Percentiles rank a stretch among this genome's conserved stretches.
Conservation (phyloP, 1,284 basidiomycete genomes). For the Cystobasidium sp. region DNA sequence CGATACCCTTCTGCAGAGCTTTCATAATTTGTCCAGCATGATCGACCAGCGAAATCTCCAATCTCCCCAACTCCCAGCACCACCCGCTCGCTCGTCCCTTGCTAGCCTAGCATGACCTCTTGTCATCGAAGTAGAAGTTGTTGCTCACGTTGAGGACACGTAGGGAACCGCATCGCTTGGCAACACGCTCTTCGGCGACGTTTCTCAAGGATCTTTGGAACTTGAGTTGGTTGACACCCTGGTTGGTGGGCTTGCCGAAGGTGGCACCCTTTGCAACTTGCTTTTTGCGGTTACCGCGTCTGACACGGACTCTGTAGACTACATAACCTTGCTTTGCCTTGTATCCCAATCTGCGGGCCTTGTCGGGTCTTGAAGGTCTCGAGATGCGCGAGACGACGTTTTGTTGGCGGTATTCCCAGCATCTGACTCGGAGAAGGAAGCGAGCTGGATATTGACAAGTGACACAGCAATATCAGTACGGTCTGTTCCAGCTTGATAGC, state of each 20-base stretch:
- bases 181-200: slow-evolving; percentile 97
- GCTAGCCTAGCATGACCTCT: too few species aligned
- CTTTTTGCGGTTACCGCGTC: slow-evolving; percentile 99
- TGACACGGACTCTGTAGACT: slow-evolving; percentile 95
- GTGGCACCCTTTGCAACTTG: slow-evolving; percentile 98
- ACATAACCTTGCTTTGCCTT: slow-evolving; percentile 99
- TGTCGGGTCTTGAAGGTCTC: slow-evolving; percentile 97
- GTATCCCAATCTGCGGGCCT: slow-evolving; percentile 97
- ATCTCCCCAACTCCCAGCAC: too few species aligned
- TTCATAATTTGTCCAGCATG: background rate
- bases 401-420: slow-evolving; percentile 99
- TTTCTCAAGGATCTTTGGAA: slow-evolving; percentile 91
- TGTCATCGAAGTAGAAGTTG: background rate
- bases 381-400: slow-evolving; percentile 98
- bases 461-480: background rate
- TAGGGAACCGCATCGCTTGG: slow-evolving; percentile 92
- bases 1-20: background rate
- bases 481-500: slow-evolving; percentile 52
- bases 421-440: slow-evolving; percentile 96
- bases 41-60: background rate
- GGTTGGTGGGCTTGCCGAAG: slow-evolving; percentile 98
- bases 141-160: slow-evolving; percentile 66
- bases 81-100: background rate
- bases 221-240: slow-evolving; percentile 99
- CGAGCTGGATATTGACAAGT: slow-evolving; percentile 77